These are phyloP conservation scores for Bondarzewia mesenterica DNA, from an alignment of 1,284 basidiomycete species.

Conservation along the genomic window DNA sequence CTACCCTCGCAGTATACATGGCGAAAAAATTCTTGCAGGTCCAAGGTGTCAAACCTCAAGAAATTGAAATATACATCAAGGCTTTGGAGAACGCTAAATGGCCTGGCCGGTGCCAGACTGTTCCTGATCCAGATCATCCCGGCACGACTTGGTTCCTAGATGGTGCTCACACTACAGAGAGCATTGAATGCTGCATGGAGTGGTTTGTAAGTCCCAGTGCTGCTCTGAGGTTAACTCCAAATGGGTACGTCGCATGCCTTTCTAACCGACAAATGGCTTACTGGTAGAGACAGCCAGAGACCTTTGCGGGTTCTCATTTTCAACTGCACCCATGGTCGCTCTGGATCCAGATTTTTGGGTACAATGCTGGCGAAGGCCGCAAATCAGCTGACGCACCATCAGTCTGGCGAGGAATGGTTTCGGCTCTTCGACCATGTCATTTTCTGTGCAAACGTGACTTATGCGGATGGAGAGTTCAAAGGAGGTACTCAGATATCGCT, in stretches of 20 bases:
- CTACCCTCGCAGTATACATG: constrained; percentile 78
- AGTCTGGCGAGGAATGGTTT: constrained; percentile 27
- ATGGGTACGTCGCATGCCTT: constrained; percentile 3
- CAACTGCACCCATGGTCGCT: constrained; percentile 92
- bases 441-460: constrained; percentile 97
- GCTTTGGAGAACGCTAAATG: constrained; percentile 74
- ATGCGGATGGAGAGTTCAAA: constrained; percentile 82
- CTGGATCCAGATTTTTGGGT: constrained; percentile 66
- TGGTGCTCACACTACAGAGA: constrained; percentile 94
- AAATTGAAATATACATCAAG: constrained; percentile 17
- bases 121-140: constrained; percentile 46
- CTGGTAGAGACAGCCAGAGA: constrained; percentile 6
- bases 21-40: constrained; percentile 60
- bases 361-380: constrained; percentile 45
- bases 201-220: constrained; percentile 71
- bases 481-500: constrained; percentile 52
- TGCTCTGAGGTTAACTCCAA: constrained; percentile 27
- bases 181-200: constrained; percentile 76
- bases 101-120: constrained; percentile 95
- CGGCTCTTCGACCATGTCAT: constrained; percentile 78
- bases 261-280: background rate
- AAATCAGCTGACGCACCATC: constrained; percentile 36
- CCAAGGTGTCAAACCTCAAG: background rate
- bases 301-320: constrained; percentile 73
- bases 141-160: constrained; percentile 83